Evolutionary conservation across 2,329 filamentous ascomycete genomes (phyloP).

Genomic region (Ceratocystis alfenasii): DNA sequence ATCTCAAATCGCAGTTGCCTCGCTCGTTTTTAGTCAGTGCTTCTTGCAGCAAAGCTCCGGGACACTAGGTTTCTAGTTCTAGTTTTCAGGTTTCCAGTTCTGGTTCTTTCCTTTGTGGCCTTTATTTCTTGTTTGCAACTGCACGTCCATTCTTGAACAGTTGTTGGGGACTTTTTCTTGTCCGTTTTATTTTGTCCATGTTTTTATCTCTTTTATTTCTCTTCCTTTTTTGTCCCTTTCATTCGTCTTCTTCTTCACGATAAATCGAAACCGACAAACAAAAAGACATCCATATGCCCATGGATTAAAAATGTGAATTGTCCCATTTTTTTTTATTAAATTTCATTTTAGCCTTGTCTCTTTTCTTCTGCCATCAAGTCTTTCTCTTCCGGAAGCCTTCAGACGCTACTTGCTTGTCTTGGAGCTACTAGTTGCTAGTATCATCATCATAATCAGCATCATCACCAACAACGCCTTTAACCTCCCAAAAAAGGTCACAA

Average conservation of each 20-base stretch:
- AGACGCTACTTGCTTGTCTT: background rate
- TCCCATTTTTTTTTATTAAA: background rate
- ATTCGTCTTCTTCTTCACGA: background rate
- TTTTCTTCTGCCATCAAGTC: background rate
- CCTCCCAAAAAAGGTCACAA: background rate
- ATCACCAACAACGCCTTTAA: background rate
- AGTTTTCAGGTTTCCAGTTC: background rate
- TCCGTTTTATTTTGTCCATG: background rate
- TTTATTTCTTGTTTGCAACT: constrained; percentile 9
- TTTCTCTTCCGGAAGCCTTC: background rate
- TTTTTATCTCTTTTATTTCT: background rate
- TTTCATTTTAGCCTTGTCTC: constrained; percentile 15
- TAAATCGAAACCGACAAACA: background rate
- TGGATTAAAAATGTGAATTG: background rate
- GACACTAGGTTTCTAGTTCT: background rate
- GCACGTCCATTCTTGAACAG: background rate
- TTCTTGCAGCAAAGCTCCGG: constrained; percentile 2
- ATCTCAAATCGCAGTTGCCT: constrained; percentile 2
- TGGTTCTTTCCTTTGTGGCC: constrained; percentile 9
- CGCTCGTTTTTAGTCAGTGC: constrained; percentile 13
- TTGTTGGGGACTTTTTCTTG: constrained; percentile 2
- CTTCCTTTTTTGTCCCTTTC: constrained; percentile 10
- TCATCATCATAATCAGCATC: background rate
- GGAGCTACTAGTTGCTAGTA: background rate
- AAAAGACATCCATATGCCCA: background rate